phyloP scores from a whole-genome alignment of 768 basidiomycete species.

The Leucosporidium yakuticum region DNA sequence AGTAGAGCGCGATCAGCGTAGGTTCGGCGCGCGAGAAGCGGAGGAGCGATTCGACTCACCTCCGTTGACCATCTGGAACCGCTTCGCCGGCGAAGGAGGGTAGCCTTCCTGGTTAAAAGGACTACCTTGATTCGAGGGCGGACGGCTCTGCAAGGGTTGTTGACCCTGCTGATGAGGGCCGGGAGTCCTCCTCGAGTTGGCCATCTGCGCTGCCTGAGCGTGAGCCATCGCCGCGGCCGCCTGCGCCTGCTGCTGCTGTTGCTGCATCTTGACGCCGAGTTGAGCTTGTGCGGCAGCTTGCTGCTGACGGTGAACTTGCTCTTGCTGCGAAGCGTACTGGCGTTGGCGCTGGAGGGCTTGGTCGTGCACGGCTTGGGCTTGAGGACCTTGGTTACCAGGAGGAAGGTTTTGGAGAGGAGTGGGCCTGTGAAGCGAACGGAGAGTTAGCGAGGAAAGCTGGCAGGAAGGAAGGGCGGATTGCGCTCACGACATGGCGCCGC shows the following conservation, averaged over 20 bases:
- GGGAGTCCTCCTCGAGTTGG: neutral
- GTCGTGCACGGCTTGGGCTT: neutral
- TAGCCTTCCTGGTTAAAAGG: neutral
- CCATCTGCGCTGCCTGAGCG: neutral
- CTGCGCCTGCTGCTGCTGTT: neutral
- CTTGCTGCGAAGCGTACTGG: neutral
- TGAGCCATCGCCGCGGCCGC: neutral
- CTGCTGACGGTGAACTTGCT: neutral
- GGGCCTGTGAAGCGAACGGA: neutral
- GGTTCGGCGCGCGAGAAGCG: neutral
- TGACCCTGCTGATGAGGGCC: neutral
- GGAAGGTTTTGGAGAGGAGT: neutral
- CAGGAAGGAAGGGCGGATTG: neutral
- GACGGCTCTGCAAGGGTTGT: neutral
- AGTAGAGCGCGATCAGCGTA: neutral
- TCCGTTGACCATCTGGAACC: neutral
- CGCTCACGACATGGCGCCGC: neutral
- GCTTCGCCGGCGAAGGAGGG: constrained; percentile 2
- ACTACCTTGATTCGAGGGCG: neutral
- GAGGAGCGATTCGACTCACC: neutral
- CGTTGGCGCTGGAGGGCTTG: neutral
- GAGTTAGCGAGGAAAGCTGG: neutral
- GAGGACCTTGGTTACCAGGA: neutral
- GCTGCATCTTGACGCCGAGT: neutral
- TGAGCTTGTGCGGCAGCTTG: neutral